phyloP scores from a whole-genome alignment of 345 rosid species.

The Eucalyptus cloeziana region DNA sequence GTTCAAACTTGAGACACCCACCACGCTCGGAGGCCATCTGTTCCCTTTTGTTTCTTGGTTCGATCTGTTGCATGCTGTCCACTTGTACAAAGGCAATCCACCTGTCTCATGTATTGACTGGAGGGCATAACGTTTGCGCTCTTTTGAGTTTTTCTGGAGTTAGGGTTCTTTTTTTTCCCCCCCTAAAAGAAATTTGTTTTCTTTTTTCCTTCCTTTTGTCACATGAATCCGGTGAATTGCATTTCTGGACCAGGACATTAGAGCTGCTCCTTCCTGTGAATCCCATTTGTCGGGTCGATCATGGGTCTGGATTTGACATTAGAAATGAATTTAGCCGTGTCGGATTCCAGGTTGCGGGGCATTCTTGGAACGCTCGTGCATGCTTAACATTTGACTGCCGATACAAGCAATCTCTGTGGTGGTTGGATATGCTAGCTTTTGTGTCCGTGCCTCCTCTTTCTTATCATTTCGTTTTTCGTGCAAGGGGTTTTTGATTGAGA shows the following conservation, averaged over 20 bases:
- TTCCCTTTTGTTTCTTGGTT: neutral
- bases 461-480: neutral
- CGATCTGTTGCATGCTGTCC: slow-evolving; percentile 8
- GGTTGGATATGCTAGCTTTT: neutral
- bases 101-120: neutral
- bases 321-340: neutral
- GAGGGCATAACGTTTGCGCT: neutral
- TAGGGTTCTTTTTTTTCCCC: neutral
- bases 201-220: neutral
- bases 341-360: neutral
- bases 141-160: neutral
- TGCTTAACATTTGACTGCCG: neutral
- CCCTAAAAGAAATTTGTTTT: neutral
- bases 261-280: neutral
- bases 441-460: neutral
- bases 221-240: neutral
- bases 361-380: neutral
- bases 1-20: neutral
- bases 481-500: neutral
- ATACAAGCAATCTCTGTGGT: neutral
- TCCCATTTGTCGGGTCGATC: neutral
- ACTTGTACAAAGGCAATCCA: neutral
- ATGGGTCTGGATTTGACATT: neutral
- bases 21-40: neutral
- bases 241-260: neutral